A percentile compares a stretch with the other conserved stretches of the same genome.
These are phyloP conservation scores for Dryadomyces quercivorus DNA, from an alignment of 2,329 filamentous ascomycete species.

Conservation along the genomic window DNA sequence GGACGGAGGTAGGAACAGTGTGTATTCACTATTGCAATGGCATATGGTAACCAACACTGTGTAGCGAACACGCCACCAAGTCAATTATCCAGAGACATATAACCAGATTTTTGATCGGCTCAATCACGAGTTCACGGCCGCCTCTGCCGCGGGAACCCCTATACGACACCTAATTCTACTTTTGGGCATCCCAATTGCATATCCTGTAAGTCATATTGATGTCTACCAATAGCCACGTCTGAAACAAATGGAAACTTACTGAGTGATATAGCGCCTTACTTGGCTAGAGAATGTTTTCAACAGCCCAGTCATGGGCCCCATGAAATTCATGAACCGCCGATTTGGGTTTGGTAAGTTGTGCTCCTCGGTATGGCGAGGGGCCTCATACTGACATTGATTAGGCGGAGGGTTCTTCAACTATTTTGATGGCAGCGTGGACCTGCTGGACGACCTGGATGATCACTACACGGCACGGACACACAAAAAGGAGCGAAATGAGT, in stretches of 20 bases:
- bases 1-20: slow-evolving; percentile 52
- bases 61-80: slow-evolving; percentile 73
- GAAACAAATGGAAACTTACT: too few relatives aligned
- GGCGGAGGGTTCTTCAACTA: slow-evolving; percentile 78
- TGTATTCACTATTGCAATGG: too few relatives aligned
- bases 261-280: slow-evolving; percentile 53
- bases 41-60: slow-evolving; percentile 35
- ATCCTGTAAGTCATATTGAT: slow-evolving; percentile 42
- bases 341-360: slow-evolving; percentile 52
- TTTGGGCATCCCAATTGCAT: slow-evolving; percentile 76
- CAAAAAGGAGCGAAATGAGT: slow-evolving; percentile 70
- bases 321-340: slow-evolving; percentile 80
- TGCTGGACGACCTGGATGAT: slow-evolving; percentile 86
- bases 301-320: slow-evolving; percentile 75
- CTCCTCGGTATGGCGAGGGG: not conserved
- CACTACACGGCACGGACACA: slow-evolving; percentile 91
- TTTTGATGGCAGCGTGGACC: slow-evolving; percentile 87
- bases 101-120: slow-evolving; percentile 70
- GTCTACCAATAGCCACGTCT: not conserved
- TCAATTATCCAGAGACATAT: slow-evolving; percentile 91
- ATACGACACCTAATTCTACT: slow-evolving; percentile 84
- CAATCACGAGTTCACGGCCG: slow-evolving; percentile 56
- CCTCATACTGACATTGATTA: not conserved
- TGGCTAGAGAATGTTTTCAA: slow-evolving; percentile 90
- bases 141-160: slow-evolving; percentile 53